These are phyloP conservation scores for Microstegium vimineum DNA, from an alignment of 176 grass and related monocot species.

Conservation along the genomic window DNA sequence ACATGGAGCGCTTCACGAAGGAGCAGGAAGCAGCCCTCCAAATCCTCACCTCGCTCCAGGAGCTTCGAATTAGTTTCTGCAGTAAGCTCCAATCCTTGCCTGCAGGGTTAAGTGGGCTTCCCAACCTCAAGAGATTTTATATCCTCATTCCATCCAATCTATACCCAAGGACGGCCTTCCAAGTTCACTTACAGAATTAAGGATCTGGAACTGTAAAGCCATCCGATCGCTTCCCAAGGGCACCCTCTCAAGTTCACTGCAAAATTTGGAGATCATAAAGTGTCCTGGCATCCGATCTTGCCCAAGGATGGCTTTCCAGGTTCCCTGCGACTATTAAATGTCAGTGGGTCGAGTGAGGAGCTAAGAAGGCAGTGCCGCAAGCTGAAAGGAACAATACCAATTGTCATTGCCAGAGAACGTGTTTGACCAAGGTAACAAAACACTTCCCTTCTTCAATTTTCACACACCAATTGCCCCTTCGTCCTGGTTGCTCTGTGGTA, in stretches of 20 bases:
- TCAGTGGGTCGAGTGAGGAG: neutral
- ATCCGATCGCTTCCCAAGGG: neutral
- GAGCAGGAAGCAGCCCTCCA: neutral
- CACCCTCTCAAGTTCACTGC: neutral
- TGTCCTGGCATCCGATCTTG: neutral
- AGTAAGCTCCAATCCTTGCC: neutral
- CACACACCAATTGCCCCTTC: neutral
- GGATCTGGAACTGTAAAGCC: accelerated
- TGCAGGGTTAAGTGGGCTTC: neutral
- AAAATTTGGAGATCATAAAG: neutral
- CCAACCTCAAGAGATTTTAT: neutral
- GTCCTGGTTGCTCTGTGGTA: neutral
- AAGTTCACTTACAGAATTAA: no score
- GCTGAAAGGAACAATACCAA: neutral
- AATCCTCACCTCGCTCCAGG: neutral
- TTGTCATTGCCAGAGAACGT: neutral
- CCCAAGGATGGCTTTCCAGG: neutral
- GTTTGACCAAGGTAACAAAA: no score
- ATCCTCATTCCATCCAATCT: neutral
- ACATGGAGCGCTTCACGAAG: neutral
- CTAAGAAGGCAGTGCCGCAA: neutral
- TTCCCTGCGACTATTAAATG: neutral
- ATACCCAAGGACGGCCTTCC: neutral
- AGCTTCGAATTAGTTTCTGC: neutral
- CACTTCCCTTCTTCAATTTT: no score